Evolutionary conservation across 2,329 filamentous ascomycete genomes (phyloP).

Genomic region (Hymenoscyphus linearis): DNA sequence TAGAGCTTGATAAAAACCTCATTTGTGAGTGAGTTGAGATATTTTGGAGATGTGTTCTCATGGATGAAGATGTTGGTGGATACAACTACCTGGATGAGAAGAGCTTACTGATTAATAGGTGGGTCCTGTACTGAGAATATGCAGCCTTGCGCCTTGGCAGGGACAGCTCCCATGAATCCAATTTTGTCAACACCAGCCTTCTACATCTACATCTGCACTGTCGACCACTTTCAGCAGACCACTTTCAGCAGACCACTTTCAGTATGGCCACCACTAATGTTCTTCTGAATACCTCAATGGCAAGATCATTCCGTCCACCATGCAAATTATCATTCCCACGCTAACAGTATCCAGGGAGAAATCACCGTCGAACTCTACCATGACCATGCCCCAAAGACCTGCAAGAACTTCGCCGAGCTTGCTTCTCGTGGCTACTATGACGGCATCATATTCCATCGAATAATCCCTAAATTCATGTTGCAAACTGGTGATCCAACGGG

Average conservation of each 20-base stretch:
- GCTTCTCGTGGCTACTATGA: constrained; percentile 84
- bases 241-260: too few species aligned
- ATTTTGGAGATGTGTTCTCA: not conserved
- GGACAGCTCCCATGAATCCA: not conserved
- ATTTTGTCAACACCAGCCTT: not conserved
- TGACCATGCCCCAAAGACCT: constrained; percentile 80
- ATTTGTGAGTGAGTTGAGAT: not conserved
- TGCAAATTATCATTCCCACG: not conserved
- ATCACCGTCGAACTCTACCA: constrained; percentile 89
- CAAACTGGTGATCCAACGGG: constrained; percentile 93
- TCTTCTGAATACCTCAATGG: constrained; percentile 80
- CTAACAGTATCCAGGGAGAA: constrained; percentile 54
- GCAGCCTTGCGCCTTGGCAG: not conserved
- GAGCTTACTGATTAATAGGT: too few species aligned
- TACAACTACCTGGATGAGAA: too few species aligned
- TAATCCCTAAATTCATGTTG: constrained; percentile 95
- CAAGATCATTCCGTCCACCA: not conserved
- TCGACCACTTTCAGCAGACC: too few species aligned
- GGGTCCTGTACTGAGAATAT: not conserved
- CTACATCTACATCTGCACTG: not conserved
- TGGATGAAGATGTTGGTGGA: not conserved
- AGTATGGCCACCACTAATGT: constrained; percentile 75
- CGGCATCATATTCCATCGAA: constrained; percentile 79
- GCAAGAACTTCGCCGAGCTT: constrained; percentile 81
- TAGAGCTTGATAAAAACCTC: not conserved